These are phyloP conservation scores for Fusarium abutilonis DNA, from an alignment of 2,329 filamentous ascomycete species.

Conservation along the genomic window DNA sequence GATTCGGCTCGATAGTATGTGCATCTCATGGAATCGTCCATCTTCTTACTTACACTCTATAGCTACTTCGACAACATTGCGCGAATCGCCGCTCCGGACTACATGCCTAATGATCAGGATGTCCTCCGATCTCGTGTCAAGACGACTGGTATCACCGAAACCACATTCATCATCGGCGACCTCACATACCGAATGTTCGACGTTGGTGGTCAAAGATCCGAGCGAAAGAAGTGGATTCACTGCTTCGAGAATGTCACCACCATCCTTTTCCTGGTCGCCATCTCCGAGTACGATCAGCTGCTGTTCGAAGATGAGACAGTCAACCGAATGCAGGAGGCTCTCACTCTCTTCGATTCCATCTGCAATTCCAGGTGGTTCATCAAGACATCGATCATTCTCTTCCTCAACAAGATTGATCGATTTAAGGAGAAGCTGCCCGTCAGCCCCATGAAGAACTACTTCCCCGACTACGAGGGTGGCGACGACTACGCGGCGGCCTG, in stretches of 20 bases:
- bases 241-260: constrained; percentile 98
- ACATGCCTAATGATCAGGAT: constrained; percentile 95
- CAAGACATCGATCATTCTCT: constrained; percentile 87
- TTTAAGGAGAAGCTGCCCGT: constrained; percentile 87
- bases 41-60: constrained; percentile 47
- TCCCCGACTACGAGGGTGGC: constrained; percentile 92
- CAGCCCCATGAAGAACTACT: constrained; percentile 88
- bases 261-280: constrained; percentile 95
- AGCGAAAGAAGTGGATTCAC: constrained; percentile 99
- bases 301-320: constrained; percentile 96
- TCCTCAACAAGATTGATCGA: constrained; percentile 90
- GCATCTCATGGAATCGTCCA: background rate
- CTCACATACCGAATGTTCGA: constrained; percentile 98
- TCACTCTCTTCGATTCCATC: constrained; percentile 87
- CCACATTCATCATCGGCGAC: constrained; percentile 93
- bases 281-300: constrained; percentile 96
- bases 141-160: constrained; percentile 97
- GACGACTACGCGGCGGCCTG: constrained; percentile 95
- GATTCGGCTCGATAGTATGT: constrained; percentile 95
- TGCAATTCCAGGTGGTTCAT: constrained; percentile 92
- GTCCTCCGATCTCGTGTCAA: constrained; percentile 96
- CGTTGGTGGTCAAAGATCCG: constrained; percentile 92
- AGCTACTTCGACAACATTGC: constrained; percentile 97
- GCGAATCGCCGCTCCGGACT: constrained; percentile 89
- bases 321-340: constrained; percentile 91